Evolutionary conservation across 2,329 filamentous ascomycete genomes (phyloP).

Genomic region (Xylariaceae sp.): DNA sequence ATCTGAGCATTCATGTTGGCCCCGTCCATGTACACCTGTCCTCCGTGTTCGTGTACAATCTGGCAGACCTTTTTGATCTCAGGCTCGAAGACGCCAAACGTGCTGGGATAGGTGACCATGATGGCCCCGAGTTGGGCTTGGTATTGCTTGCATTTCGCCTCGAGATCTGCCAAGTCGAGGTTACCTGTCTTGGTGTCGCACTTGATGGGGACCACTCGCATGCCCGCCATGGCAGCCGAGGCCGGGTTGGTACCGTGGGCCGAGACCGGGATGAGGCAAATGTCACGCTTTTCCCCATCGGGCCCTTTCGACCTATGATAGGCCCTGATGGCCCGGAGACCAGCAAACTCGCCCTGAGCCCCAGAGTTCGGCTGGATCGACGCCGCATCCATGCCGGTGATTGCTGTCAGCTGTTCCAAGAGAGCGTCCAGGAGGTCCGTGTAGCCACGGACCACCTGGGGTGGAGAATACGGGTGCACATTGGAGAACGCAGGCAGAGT

Average conservation of each 20-base stretch:
- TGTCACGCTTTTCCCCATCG: constrained; percentile 67
- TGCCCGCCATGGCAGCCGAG: constrained; percentile 90
- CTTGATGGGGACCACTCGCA: constrained; percentile 89
- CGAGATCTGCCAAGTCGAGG: constrained; percentile 78
- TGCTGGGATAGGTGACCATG: constrained; percentile 96
- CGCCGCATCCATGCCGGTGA: constrained; percentile 86
- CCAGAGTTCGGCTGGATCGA: constrained; percentile 94
- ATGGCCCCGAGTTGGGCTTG: constrained; percentile 81
- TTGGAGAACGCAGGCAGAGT: constrained; percentile 70
- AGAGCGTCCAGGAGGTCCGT: constrained; percentile 63
- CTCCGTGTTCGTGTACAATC: constrained; percentile 79
- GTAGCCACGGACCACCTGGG: constrained; percentile 62
- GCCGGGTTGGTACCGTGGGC: constrained; percentile 96
- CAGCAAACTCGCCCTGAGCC: constrained; percentile 91
- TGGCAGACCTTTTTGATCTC: constrained; percentile 79
- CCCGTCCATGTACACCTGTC: constrained; percentile 97
- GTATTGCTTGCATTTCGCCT: constrained; percentile 84
- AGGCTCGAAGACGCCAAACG: constrained; percentile 92
- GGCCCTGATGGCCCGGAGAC: constrained; percentile 79
- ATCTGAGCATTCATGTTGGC: constrained; percentile 99
- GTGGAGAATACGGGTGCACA: constrained; percentile 74
- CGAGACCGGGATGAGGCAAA: constrained; percentile 90
- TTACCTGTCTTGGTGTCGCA: constrained; percentile 85
- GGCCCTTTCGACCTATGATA: constrained; percentile 65
- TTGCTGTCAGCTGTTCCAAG: constrained; percentile 68